Percentiles rank a stretch among this genome's conserved stretches.
Conservation (phyloP, 345 rosid species). For the Ceriops decandra region DNA sequence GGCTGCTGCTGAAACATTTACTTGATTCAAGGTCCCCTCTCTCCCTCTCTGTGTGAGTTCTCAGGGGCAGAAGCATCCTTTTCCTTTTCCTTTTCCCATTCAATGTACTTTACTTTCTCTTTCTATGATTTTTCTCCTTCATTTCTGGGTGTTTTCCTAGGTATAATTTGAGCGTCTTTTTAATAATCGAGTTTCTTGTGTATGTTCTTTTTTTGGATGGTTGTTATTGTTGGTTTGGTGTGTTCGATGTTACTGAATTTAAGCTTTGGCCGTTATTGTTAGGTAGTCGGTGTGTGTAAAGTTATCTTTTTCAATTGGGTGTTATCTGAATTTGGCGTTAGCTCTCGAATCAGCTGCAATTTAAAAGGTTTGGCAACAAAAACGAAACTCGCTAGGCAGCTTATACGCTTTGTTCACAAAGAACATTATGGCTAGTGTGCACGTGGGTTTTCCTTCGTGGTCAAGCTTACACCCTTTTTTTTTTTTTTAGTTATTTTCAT, state of each 20-base stretch:
- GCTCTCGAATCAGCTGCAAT: neutral
- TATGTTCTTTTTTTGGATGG: neutral
- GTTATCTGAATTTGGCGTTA: neutral
- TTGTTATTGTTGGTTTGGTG: neutral
- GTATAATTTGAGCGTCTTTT: neutral
- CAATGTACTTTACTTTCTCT: neutral
- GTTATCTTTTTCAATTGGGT: neutral
- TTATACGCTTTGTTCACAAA: neutral
- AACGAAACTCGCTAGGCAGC: neutral
- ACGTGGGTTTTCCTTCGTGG: neutral
- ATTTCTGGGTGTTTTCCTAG: neutral
- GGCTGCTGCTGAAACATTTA: neutral
- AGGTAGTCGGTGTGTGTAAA: neutral
- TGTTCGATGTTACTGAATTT: neutral
- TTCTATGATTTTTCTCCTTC: neutral
- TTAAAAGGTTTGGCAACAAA: neutral
- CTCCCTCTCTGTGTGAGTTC: neutral
- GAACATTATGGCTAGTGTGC: neutral
- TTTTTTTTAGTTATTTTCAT: neutral
- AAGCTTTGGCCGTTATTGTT: neutral
- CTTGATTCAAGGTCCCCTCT: neutral
- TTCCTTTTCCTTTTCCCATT: too few relatives aligned
- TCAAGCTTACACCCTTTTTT: neutral
- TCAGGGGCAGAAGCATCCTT: neutral
- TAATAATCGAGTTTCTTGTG: neutral